Evolutionary conservation across 345 rosid genomes (phyloP).

Genomic region (Raphanus raphanistrum): DNA sequence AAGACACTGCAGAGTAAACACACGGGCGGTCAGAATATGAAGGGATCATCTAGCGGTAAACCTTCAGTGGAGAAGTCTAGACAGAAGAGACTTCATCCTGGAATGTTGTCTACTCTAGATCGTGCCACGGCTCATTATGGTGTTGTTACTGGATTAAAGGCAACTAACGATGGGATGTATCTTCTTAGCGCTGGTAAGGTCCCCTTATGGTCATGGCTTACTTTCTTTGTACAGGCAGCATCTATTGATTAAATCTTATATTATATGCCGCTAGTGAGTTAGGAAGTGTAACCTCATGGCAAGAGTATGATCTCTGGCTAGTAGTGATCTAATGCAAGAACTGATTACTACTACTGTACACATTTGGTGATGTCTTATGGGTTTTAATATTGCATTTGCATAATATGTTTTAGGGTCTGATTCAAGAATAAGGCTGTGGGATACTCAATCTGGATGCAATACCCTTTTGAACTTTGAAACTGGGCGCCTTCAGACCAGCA

Average conservation of each 20-base stretch:
- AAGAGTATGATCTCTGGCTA: background rate
- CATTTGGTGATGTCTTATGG: background rate
- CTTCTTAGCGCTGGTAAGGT: conserved; percentile 89
- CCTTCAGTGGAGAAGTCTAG: conserved; percentile 52
- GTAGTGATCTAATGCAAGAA: background rate
- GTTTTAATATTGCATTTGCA: background rate
- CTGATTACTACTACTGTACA: background rate
- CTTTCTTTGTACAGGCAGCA: conserved; percentile 10
- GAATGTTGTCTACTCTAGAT: conserved; percentile 78
- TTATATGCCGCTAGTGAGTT: background rate
- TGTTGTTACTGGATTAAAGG: conserved; percentile 80
- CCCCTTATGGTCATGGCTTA: conserved; percentile 9
- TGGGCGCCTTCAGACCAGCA: conserved; percentile 76
- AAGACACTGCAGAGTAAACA: conserved; percentile 47
- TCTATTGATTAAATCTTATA: background rate
- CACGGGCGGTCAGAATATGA: conserved; percentile 55
- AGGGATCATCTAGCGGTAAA: conserved; percentile 55
- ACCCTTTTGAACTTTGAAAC: conserved; percentile 93
- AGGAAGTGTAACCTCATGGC: background rate
- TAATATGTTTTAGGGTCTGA: conserved; percentile 66
- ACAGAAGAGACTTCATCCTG: conserved; percentile 79
- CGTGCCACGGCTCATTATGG: conserved; percentile 96
- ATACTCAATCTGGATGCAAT: conserved; percentile 82
- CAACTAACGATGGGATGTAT: conserved; percentile 87
- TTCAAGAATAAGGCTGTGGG: conserved; percentile 95